Percentiles rank a stretch among this genome's conserved stretches.
Evolutionary conservation across 441 rosid species (phyloP).

Genomic region (Adansonia rubrostipa): DNA sequence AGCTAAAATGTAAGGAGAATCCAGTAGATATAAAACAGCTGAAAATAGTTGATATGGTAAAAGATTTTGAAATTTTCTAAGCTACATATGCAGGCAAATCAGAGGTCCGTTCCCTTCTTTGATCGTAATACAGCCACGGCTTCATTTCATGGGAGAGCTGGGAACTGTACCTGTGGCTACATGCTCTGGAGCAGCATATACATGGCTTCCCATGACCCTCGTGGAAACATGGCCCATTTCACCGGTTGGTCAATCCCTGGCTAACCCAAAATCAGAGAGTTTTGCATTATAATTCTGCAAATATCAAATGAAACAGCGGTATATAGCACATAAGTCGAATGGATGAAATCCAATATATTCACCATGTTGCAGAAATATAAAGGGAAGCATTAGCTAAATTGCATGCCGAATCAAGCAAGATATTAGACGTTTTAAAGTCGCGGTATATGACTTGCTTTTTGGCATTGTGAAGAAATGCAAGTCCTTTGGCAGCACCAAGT

Average conservation of each 20-base stretch:
- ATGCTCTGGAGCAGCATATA: constrained; percentile 80
- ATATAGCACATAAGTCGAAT: background rate
- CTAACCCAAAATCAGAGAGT: constrained; percentile 77
- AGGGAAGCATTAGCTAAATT: background rate
- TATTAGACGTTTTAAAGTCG: constrained; percentile 73
- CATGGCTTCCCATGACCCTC: constrained; percentile 66
- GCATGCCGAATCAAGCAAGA: constrained; percentile 58
- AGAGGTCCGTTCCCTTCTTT: background rate
- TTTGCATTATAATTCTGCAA: constrained; percentile 64
- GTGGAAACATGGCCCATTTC: constrained; percentile 70
- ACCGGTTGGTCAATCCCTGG: constrained; percentile 70
- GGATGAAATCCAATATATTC: background rate
- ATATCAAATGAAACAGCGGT: constrained; percentile 25
- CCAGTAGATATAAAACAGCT: background rate
- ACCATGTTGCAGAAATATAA: constrained; percentile 24
- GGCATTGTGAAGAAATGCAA: constrained; percentile 68
- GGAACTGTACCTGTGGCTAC: constrained; percentile 57
- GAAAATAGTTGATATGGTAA: background rate
- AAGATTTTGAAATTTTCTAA: background rate
- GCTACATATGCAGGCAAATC: background rate
- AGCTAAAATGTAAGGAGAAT: constrained; percentile 6
- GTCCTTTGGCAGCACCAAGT: constrained; percentile 72
- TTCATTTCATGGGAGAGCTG: background rate
- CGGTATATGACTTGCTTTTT: constrained; percentile 68
- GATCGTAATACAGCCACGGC: background rate